A percentile compares a stretch with the other conserved stretches of the same genome.
Evolutionary conservation across 2,329 filamentous ascomycete species (phyloP).

Genomic region (Trichoderma sp.): DNA sequence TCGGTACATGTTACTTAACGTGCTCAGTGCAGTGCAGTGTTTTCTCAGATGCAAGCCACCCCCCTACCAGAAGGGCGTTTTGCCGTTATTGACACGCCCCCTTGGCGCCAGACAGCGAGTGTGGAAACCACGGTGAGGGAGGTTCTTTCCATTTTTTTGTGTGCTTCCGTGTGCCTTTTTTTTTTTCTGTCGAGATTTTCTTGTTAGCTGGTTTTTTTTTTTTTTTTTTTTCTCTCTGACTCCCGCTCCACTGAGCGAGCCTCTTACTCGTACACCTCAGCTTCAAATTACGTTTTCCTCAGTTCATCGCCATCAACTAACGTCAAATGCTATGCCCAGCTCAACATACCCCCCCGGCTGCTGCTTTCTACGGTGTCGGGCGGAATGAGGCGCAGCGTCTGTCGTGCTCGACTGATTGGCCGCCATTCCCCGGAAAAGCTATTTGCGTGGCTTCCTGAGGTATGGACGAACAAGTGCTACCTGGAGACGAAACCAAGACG

Average conservation of each 20-base stretch:
- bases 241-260: constrained; percentile 1
- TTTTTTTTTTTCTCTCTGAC: not conserved
- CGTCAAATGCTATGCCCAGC: not conserved
- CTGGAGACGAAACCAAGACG: not conserved
- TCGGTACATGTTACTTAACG: not conserved
- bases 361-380: constrained; percentile 18
- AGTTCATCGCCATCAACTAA: not conserved
- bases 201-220: not conserved
- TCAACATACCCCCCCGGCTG: not conserved
- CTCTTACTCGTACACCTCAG: not conserved
- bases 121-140: constrained; percentile 11
- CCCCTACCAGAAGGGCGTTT: not conserved
- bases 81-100: not conserved
- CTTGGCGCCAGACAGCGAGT: constrained; percentile 9
- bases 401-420: constrained; percentile 34
- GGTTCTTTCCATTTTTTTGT: constrained; percentile 3
- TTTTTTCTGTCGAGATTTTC: not conserved
- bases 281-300: not conserved
- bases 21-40: not conserved
- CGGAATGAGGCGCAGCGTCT: constrained; percentile 30
- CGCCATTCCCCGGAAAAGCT: constrained; percentile 24
- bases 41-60: constrained; percentile 14
- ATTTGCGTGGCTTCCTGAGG: not conserved
- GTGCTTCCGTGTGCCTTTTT: not conserved
- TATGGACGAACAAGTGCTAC: not conserved